phyloP scores from a whole-genome alignment of 805 yeast species.

The Kodamaea lidongshanica region DNA sequence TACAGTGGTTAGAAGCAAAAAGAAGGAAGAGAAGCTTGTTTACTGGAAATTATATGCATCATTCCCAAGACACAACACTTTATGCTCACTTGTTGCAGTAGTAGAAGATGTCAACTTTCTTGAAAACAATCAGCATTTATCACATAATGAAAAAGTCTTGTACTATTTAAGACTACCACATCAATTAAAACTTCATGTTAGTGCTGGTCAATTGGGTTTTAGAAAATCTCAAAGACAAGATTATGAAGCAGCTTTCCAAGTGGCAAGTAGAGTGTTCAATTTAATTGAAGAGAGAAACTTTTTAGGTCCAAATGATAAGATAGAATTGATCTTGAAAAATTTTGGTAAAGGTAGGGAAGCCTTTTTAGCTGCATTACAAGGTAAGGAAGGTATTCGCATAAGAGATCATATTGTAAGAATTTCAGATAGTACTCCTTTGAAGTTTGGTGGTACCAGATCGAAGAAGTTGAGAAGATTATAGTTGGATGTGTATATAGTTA shows the following conservation, averaged over 20 bases:
- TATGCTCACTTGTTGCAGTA: conserved; percentile 66
- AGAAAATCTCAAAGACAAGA: conserved; percentile 85
- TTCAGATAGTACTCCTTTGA: conserved; percentile 73
- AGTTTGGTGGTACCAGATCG: conserved; percentile 88
- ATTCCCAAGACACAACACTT: conserved; percentile 79
- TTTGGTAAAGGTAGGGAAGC: conserved; percentile 90
- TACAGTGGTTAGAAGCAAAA: conserved; percentile 1
- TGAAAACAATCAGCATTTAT: conserved; percentile 47
- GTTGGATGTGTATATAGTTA: too few species aligned
- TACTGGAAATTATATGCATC: conserved; percentile 70
- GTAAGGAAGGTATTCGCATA: conserved; percentile 76
- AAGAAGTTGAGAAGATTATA: conserved; percentile 65
- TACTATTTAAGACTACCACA: conserved; percentile 78
- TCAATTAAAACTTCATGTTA: conserved; percentile 57
- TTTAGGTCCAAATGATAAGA: conserved; percentile 45
- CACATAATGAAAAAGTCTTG: conserved; percentile 65
- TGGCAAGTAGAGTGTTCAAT: conserved; percentile 66
- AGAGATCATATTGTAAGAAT: conserved; percentile 64
- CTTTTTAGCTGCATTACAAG: conserved; percentile 73
- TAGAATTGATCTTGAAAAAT: conserved; percentile 74
- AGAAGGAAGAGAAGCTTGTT: conserved; percentile 33
- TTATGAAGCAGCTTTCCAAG: conserved; percentile 89
- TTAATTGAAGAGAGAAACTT: conserved; percentile 58
- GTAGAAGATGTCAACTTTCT: conserved; percentile 57
- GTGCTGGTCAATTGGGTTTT: conserved; percentile 86